Conservation (phyloP, 352 stramenopile species). For the Phytopythium delawarense region DNA sequence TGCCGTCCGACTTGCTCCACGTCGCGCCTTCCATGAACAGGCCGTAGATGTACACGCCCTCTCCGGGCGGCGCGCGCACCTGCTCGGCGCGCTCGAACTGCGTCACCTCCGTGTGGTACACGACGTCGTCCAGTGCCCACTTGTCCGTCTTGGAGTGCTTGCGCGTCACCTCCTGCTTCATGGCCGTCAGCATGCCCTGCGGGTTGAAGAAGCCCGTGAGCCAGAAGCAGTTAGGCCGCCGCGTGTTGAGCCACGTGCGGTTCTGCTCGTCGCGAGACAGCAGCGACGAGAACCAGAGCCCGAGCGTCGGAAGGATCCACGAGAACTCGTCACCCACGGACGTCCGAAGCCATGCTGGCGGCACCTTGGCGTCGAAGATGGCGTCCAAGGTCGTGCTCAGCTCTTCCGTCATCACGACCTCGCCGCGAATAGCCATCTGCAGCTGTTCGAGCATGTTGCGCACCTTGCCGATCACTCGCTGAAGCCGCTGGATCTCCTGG, state of each 20-base stretch:
- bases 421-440: conserved; percentile 96
- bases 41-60: conserved; percentile 98
- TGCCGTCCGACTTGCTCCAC: conserved; percentile 92
- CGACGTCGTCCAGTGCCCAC: conserved; percentile 97
- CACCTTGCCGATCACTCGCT: conserved; percentile 96
- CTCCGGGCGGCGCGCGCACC: conserved; percentile 74
- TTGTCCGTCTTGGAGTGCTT: conserved; percentile 96
- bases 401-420: conserved; percentile 98
- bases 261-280: conserved; percentile 95
- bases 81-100: conserved; percentile 92
- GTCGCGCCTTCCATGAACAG: conserved; percentile 96
- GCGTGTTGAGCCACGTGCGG: conserved; percentile 93
- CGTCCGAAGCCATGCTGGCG: conserved; percentile 94
- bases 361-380: conserved; percentile 96
- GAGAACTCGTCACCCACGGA: conserved; percentile 97
- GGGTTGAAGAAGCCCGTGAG: conserved; percentile 98
- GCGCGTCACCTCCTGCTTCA: conserved; percentile 98
- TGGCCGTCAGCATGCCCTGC: conserved; percentile 97
- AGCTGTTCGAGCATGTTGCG: conserved; percentile 94
- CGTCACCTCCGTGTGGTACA: conserved; percentile 97
- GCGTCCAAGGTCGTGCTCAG: conserved; percentile 93
- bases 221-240: conserved; percentile 95
- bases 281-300: conserved; percentile 97
- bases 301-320: conserved; percentile 95
- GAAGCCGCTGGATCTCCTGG: conserved; percentile 97